Evolutionary conservation across 768 basidiomycete species (phyloP).

Genomic region (Tricholoma terreum): DNA sequence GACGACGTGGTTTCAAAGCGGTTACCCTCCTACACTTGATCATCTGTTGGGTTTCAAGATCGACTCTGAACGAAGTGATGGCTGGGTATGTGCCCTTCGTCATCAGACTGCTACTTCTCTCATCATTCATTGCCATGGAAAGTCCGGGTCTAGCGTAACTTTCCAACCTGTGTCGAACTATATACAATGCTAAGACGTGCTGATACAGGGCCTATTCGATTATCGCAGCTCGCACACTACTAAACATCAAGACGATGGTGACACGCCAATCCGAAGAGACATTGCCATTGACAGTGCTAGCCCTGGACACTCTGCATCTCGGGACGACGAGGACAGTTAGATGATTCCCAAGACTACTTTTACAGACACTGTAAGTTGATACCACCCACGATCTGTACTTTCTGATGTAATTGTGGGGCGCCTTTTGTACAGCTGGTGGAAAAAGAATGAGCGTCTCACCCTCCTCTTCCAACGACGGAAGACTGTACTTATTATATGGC

Average conservation of each 20-base stretch:
- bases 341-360: too few relatives aligned
- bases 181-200: not conserved
- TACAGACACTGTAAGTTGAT: too few relatives aligned
- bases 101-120: not conserved
- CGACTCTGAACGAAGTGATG: not conserved
- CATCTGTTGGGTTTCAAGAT: not conserved
- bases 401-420: too few relatives aligned
- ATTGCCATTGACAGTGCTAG: too few relatives aligned
- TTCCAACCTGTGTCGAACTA: not conserved
- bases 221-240: not conserved
- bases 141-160: not conserved
- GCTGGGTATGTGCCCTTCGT: not conserved
- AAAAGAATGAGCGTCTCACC: too few relatives aligned
- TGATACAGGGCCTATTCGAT: not conserved
- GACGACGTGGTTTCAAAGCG: not conserved
- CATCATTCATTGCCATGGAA: not conserved
- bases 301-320: too few relatives aligned
- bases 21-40: not conserved
- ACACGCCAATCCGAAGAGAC: not conserved
- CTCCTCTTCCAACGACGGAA: too few relatives aligned
- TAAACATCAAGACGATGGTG: not conserved
- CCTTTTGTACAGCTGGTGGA: too few relatives aligned
- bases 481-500: too few relatives aligned
- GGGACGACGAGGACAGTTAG: too few relatives aligned
- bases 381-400: too few relatives aligned